Base-by-base conservation (phyloP, 805 yeast genomes). In the Sungouiozyma ichnusensis region DNA sequence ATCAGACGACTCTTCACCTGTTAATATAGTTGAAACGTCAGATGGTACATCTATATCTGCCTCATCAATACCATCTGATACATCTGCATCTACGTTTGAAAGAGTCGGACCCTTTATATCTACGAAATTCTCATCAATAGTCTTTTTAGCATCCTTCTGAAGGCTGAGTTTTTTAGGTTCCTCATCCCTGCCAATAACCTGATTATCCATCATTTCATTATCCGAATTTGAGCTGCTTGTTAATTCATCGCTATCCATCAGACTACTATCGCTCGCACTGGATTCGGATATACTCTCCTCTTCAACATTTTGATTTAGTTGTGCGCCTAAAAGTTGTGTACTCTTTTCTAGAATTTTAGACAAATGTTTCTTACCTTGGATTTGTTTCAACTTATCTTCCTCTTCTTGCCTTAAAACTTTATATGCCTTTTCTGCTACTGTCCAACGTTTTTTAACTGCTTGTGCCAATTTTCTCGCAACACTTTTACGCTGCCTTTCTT, bases 391-490 rank as follows among this genome's bases (percentile, higher is more conserved):
- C 49, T 84, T 88, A 51, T 85, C 95, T 45, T 74, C 81, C 50
- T 83, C 85, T 46, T 81, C 77, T 37, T 80, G 79, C 55, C 84
- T 92, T 45, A 84, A 67, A 14, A 79, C 82, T 38, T 69, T 71
- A 55, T 74, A 81, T 1, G 85, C 94, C 58, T 84, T 86, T 47
- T 81, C 85, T 2, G 97, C 98, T 38, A 87, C 71, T 17, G 72
- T 66, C 99, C 99, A 92, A 54, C 92, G 79, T 58, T 80, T 86
- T 62, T 81, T 81, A 9, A 92, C 96, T 36, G 87, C 86, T 52
- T 76, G 80, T 1, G 84, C 82, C 0, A 94, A 83, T 38, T 79
- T 72, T 51, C 85, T 76, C n/a, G 96, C 94, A 29, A 90, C 60
- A 45, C 73, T 75, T 44, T 72, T 68, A 44, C 82, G 68, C 41